Evolutionary conservation across 1,284 basidiomycete genomes (phyloP), one percentile per base, ranked within the genome.

Genomic region (Heterobasidion annosum): DNA sequence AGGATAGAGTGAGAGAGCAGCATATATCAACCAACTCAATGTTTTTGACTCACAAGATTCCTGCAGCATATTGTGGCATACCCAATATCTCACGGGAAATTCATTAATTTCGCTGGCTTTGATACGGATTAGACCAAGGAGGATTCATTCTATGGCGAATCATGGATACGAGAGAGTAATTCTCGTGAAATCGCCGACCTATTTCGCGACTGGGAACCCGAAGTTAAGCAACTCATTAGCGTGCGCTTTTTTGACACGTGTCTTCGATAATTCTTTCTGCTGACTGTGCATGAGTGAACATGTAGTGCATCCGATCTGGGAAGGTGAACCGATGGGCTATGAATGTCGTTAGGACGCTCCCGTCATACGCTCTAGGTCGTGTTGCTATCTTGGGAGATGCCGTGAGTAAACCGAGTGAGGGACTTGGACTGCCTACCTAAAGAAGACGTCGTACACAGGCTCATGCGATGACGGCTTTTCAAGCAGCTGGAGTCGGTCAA

Each of bases 401-500:
- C 63, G 70, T 71, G 40, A 44, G 69, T 61, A 35, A 34, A 34
- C 16, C 48, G 12, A 16, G 8, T 44, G 18, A 8, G 16, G 3
- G 48, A 15, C 16, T 13, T 13, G 9, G 35, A 13, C 40, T 8
- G 5, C 40, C 40, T 43, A 40, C n/a, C 4, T 16, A 15, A 16
- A 25, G 10, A 19, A 10, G 16, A 10, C 18, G n/a, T 16, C n/a
- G 12, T 47, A 10, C 25, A 12, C 35, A 72, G 71, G 80, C 81
- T 19, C 80, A 82, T 53, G 77, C 73, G 1, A 79, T 79, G 76
- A 66, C 71, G 56, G 77, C 81, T 0, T 76, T 76, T 67, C 76
- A 79, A 53, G 79, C 79, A 2, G 65, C 77, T 0, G 80, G 81
- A 15, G 79, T 77, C 0, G 79, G 79, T 2, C 77, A 81, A 61